Evolutionary conservation across 2,329 filamentous ascomycete genomes (phyloP).

Genomic region (Neofusicoccum laricinum): DNA sequence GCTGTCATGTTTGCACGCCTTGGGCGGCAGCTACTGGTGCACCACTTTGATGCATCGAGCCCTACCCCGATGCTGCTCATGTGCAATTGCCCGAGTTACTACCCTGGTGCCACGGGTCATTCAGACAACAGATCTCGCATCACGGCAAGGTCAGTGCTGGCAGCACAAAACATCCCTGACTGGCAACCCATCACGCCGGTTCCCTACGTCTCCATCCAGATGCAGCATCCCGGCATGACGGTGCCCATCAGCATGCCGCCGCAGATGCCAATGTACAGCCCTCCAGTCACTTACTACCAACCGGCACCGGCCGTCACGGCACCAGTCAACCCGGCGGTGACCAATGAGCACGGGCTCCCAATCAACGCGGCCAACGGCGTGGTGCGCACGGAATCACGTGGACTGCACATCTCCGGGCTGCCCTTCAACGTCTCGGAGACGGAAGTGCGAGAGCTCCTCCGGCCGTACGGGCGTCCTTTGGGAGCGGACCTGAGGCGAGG

Average conservation of each 20-base stretch:
- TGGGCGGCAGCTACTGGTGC: constrained; percentile 24
- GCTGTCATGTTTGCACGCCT: constrained; percentile 28
- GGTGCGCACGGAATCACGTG: constrained; percentile 35
- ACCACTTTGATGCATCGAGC: constrained; percentile 21
- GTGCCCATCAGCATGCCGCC: constrained; percentile 18
- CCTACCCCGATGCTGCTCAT: constrained; percentile 27
- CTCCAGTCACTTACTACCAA: constrained; percentile 20
- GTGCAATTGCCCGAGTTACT: constrained; percentile 34
- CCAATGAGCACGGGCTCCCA: constrained; percentile 31
- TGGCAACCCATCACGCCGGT: neutral
- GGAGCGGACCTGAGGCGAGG: constrained; percentile 28
- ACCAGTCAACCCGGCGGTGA: neutral
- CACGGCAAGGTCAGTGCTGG: constrained; percentile 25
- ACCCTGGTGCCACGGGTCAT: constrained; percentile 27
- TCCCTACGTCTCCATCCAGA: neutral
- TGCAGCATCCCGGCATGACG: constrained; percentile 17
- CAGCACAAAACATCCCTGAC: neutral
- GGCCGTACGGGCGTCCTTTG: constrained; percentile 25
- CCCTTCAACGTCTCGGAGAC: constrained; percentile 26
- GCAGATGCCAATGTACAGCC: neutral
- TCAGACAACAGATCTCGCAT: constrained; percentile 31
- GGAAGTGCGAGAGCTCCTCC: constrained; percentile 29
- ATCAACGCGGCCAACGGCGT: constrained; percentile 37
- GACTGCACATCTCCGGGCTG: constrained; percentile 35
- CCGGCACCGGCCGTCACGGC: constrained; percentile 9